These are phyloP conservation scores for Starmerella floris DNA, from an alignment of 805 yeast species.

Conservation along the genomic window DNA sequence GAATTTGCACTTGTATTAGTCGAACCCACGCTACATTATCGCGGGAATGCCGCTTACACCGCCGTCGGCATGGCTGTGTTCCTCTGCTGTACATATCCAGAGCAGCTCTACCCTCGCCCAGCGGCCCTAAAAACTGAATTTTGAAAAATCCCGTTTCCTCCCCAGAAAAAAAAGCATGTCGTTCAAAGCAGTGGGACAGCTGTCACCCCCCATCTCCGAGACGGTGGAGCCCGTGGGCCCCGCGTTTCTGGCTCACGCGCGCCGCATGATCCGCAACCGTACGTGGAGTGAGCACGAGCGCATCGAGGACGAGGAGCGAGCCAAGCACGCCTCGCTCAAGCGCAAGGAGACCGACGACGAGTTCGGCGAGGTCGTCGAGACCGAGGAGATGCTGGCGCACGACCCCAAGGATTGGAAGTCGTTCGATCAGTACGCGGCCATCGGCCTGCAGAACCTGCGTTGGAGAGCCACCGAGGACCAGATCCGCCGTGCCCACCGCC, in stretches of 20 bases:
- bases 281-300: slow-evolving; percentile 97
- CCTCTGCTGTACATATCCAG: too few species aligned
- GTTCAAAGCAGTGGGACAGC: slow-evolving; percentile 22
- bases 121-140: too few species aligned
- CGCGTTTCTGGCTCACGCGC: slow-evolving; percentile 87
- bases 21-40: too few species aligned
- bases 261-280: slow-evolving; percentile 90
- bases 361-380: slow-evolving; percentile 45
- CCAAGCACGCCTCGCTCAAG: slow-evolving; percentile 57
- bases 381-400: slow-evolving; percentile 64
- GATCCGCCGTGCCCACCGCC: slow-evolving; percentile 92
- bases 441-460: slow-evolving; percentile 85
- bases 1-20: too few species aligned
- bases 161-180: too few species aligned
- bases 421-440: slow-evolving; percentile 90
- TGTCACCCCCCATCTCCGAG: slow-evolving; percentile 33
- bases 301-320: slow-evolving; percentile 65
- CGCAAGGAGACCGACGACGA: slow-evolving; percentile 36
- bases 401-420: slow-evolving; percentile 98
- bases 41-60: too few species aligned
- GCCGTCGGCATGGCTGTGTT: too few species aligned
- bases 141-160: too few species aligned
- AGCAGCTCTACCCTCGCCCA: too few species aligned
- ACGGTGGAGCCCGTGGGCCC: slow-evolving; percentile 95
- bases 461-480: slow-evolving; percentile 84